Conservation (phyloP, 306 rosid genomes). For the Vachellia collinsii region DNA sequence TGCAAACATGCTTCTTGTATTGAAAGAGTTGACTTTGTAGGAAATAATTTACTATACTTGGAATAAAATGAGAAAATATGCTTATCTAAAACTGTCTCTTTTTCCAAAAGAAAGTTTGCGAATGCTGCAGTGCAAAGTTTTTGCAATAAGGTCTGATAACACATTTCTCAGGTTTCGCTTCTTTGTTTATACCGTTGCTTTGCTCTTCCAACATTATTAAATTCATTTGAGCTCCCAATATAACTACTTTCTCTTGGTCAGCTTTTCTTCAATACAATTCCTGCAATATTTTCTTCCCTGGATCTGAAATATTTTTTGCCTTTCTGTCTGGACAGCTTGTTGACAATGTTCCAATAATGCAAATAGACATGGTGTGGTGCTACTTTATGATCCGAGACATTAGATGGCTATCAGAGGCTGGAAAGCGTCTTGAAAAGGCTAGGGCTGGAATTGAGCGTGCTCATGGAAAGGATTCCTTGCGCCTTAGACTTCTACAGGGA, state of each 20-base stretch:
- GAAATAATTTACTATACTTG: neutral
- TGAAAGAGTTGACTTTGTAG: conserved; percentile 18
- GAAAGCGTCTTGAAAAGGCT: conserved; percentile 77
- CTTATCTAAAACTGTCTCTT: neutral
- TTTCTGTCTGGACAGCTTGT: conserved; percentile 60
- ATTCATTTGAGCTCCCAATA: neutral
- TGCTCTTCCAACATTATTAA: conserved; percentile 24
- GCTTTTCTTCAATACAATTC: conserved; percentile 24
- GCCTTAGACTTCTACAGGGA: conserved; percentile 76
- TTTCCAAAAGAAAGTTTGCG: neutral
- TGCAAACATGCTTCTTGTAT: neutral
- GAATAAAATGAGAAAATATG: neutral
- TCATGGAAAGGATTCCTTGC: conserved; percentile 81
- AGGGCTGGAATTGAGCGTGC: conserved; percentile 77
- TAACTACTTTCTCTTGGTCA: conserved; percentile 6
- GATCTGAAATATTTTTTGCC: conserved; percentile 29
- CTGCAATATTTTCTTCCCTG: neutral
- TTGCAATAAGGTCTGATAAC: conserved; percentile 5
- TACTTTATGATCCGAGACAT: conserved; percentile 94
- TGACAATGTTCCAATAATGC: conserved; percentile 91
- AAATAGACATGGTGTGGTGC: conserved; percentile 99
- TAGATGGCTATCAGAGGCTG: conserved; percentile 82
- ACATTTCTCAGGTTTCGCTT: conserved; percentile 17
- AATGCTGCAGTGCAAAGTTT: neutral
- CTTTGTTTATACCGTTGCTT: neutral